phyloP scores from a whole-genome alignment of 345 rosid species.

The Combretum micranthum region DNA sequence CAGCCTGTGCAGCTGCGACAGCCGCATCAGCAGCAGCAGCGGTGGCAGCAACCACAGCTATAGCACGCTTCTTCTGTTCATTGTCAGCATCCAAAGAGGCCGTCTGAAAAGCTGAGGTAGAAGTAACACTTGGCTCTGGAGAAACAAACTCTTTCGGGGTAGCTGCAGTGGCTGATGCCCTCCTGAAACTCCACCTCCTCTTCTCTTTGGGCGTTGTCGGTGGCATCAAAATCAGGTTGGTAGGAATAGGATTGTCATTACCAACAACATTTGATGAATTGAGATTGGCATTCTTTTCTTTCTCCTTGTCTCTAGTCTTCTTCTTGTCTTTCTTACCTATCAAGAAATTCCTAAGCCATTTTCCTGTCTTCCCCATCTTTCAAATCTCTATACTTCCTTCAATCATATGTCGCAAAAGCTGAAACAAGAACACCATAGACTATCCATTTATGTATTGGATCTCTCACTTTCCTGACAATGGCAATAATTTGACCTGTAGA shows the following conservation, averaged over 20 bases:
- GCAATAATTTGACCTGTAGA: slow-evolving; percentile 13
- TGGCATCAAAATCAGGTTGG: slow-evolving; percentile 29
- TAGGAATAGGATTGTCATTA: slow-evolving; percentile 30
- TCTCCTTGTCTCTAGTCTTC: slow-evolving; percentile 15
- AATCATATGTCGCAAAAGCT: not conserved
- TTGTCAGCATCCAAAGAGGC: slow-evolving; percentile 20
- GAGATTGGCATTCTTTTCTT: slow-evolving; percentile 16
- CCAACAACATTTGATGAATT: slow-evolving; percentile 11
- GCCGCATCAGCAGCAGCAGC: slow-evolving; percentile 41
- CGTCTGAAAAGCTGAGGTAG: slow-evolving; percentile 11
- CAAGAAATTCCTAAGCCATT: slow-evolving; percentile 71
- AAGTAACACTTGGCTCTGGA: slow-evolving; percentile 15
- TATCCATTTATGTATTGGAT: not conserved
- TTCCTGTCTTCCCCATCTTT: slow-evolving; percentile 77
- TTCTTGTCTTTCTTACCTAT: slow-evolving; percentile 64
- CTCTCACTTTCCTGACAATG: not conserved
- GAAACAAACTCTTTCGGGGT: slow-evolving; percentile 27
- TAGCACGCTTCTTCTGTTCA: slow-evolving; percentile 38
- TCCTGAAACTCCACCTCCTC: slow-evolving; percentile 81
- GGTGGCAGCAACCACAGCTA: slow-evolving; percentile 37
- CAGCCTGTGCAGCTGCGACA: slow-evolving; percentile 45
- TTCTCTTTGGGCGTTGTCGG: slow-evolving; percentile 73
- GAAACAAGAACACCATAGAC: not conserved
- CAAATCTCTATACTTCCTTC: slow-evolving; percentile 11
- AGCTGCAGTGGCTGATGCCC: slow-evolving; percentile 59